Base-by-base conservation (phyloP, 371 early-diverging fungal genomes). In the Nematocida homosporus region DNA sequence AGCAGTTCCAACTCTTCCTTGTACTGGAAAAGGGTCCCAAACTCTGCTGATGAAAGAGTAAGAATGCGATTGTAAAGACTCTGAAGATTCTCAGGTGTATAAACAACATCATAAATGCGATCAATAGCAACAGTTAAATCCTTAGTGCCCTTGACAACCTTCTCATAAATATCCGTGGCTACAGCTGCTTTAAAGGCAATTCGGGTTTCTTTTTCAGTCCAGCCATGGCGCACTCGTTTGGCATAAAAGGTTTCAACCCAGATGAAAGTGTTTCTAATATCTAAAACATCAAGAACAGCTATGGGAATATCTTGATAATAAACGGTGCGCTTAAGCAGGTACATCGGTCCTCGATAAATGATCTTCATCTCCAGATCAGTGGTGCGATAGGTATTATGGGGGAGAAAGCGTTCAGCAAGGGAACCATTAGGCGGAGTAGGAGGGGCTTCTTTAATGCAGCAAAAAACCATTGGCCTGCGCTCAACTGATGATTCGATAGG, bases 241-340 rank as follows among this genome's bases (percentile, higher is more conserved):
- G 34, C n/a, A 30, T 55, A 18, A 38, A 61, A 72, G 1, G 35
- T 18, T 52, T 72, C 60, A 8, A 72, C 63, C 75, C 75, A 72
- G 13, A 61, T 29, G 50, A 59, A 72, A 27, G 63, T 61, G 34
- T 72, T 72, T 48, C 75, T 42, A 16, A 44, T 59, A 59, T 72
- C 75, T 25, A 72, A 35, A 20, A 72, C 60, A 32, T 72, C 75
- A 2, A 72, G 75, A 27, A 72, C 35, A 18, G 61, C 30, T 34
- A 72, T 3, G 29, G 44, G 8, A 18, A 61, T 57, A 18, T 37
- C 44, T 10, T 27, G 2, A 8, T 61, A 18, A 13, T 51, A 1
- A 13, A 40, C 29, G 8, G 40, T 16, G 27, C 50, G 60, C 20
- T 72, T 72, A 8, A 72, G 61, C 5, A 72, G 16, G 34, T 59